These are phyloP conservation scores for Tetrahymena elliotti DNA, from an alignment of 73 alveolate genomes.

Conservation along the genomic window DNA sequence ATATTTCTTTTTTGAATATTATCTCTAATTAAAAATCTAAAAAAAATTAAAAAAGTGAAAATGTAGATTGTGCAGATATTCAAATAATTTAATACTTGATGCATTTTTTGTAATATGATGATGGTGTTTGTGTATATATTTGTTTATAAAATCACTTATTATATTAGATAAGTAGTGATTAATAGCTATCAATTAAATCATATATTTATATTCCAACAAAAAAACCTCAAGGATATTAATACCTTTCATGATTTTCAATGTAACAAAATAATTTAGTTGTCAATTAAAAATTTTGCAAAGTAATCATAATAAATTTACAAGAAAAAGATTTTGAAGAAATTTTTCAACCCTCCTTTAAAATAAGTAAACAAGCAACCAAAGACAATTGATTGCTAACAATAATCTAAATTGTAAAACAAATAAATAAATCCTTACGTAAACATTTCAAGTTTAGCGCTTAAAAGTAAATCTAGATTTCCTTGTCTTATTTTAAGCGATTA, in stretches of 20 bases:
- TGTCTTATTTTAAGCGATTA: no score
- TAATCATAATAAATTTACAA: not conserved
- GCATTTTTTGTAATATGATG: no score
- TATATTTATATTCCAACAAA: not conserved
- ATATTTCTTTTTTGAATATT: no score
- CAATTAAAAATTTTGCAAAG: not conserved
- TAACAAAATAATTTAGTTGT: not conserved
- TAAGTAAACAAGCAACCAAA: not conserved
- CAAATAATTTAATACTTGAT: not conserved
- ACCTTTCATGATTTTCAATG: not conserved
- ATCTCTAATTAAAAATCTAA: not conserved
- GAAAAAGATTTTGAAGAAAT: not conserved
- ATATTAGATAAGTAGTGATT: not conserved
- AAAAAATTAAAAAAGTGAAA: not conserved
- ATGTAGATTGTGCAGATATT: not conserved
- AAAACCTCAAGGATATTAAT: not conserved
- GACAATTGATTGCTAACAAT: not conserved
- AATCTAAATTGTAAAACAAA: not conserved
- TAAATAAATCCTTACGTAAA: no score
- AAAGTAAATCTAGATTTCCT: not conserved
- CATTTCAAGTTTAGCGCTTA: no score
- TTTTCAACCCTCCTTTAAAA: not conserved
- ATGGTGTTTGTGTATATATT: no score
- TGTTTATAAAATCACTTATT: no score
- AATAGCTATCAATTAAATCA: not conserved